Evolutionary conservation across 441 rosid genomes (phyloP), one percentile per base, ranked within the genome.

Genomic region (Theobroma grandiflorum): DNA sequence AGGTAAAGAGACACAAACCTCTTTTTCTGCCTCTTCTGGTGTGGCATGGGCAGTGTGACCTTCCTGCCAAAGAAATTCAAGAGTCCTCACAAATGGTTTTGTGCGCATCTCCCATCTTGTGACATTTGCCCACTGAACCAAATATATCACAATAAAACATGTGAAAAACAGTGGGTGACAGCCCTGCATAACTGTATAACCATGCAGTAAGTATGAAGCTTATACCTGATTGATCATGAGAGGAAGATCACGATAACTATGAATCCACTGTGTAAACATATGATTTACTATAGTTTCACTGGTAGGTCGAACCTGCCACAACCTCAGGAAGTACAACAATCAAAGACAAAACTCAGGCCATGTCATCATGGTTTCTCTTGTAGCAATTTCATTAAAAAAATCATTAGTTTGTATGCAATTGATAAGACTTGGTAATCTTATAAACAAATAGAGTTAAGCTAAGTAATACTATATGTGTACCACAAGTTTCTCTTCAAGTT

Each of bases 61-160:
- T 84, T 95, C 97, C 86, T 92, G 99, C 99, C 99, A 96, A 4
- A 93, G 90, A 89, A 96, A 96, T 58, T 96, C 98, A 80, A 95
- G 97, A 59, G 98, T 96, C 90, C 99, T 92, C 55, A 91, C 87
- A 89, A 96, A 95, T 14, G 98, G 98, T 81, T 96, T 93, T 4
- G 98, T 93, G 47, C 95, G 92, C 97, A 92, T 90, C 90, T 94
- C 98, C 97, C 98, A 96, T 77, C 98, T 91, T 12, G 99, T 94
- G 78, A 96, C 96, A 87, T 94, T 94, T 74, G 92, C 99, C 98
- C 98, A 96, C 99, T 93, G 82, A 69, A 84, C 38, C 64, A 70
- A 58, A 65, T 37, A 42, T 70, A 58, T 31, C n/a, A 33, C 2
- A n/a, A 20, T 9, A 14, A 76, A 80, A 35, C 57, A 80, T 4